A percentile compares a stretch with the other conserved stretches of the same genome.
phyloP scores from a whole-genome alignment of 163 green algal genomes.

The Scenedesmus sp. region DNA sequence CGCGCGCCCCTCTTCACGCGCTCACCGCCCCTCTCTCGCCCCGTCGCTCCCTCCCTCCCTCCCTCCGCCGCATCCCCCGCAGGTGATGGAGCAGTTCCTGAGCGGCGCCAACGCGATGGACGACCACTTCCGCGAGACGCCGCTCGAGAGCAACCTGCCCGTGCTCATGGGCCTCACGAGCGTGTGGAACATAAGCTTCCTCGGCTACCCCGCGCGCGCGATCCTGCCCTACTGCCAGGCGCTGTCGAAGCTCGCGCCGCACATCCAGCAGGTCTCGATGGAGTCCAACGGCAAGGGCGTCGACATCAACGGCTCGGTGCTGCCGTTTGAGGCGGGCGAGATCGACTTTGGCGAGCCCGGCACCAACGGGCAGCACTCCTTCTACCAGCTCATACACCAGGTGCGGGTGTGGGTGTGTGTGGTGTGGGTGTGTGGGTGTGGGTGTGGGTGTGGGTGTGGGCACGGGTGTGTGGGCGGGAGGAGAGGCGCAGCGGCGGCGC shows the following conservation, averaged over 20 bases:
- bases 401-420: too few relatives aligned
- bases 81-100: conserved; percentile 75
- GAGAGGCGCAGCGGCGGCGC: too few relatives aligned
- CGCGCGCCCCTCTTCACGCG: neutral
- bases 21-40: too few relatives aligned
- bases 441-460: too few relatives aligned
- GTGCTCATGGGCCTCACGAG: conserved; percentile 93
- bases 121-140: conserved; percentile 83
- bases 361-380: conserved; percentile 99
- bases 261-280: conserved; percentile 99
- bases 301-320: conserved; percentile 83
- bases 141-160: conserved; percentile 94
- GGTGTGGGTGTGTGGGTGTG: too few relatives aligned
- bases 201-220: conserved; percentile 88
- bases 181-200: conserved; percentile 98
- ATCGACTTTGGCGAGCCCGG: conserved; percentile 99
- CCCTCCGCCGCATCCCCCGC: too few relatives aligned
- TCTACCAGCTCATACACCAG: conserved; percentile 99
- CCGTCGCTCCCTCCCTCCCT: too few relatives aligned
- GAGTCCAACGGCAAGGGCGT: conserved; percentile 99
- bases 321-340: conserved; percentile 92
- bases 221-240: conserved; percentile 99
- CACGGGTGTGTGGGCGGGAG: too few relatives aligned
- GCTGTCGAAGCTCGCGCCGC: conserved; percentile 95
- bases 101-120: conserved; percentile 91